Percentiles rank a stretch among this genome's conserved stretches.
These are phyloP conservation scores for Erysiphe pulchra DNA, from an alignment of 2,329 filamentous ascomycete species.

Conservation along the genomic window DNA sequence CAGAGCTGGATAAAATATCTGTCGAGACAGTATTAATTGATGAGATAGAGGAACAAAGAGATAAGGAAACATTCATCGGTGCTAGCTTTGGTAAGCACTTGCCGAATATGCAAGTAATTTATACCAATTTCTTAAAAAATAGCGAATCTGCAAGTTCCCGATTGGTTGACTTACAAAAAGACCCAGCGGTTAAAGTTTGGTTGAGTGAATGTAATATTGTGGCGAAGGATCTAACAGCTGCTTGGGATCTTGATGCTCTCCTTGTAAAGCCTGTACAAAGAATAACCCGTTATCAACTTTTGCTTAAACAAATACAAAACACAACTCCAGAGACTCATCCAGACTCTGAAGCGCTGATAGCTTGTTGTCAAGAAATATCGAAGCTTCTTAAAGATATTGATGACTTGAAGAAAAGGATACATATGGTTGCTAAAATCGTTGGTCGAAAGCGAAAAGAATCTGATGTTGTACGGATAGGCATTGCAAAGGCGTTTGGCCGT, in stretches of 20 bases:
- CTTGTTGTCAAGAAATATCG: slow-evolving; percentile 27
- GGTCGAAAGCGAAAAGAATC: slow-evolving; percentile 65
- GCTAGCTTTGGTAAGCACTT: slow-evolving; percentile 19
- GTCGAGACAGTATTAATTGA: slow-evolving; percentile 8
- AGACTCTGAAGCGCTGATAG: slow-evolving; percentile 39
- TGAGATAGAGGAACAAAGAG: slow-evolving; percentile 11
- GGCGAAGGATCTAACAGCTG: slow-evolving; percentile 72
- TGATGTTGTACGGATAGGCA: slow-evolving; percentile 42
- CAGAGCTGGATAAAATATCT: slow-evolving; percentile 7
- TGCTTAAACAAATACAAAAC: slow-evolving; percentile 57
- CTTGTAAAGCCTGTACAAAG: slow-evolving; percentile 92
- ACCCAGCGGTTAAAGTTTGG: slow-evolving; percentile 52
- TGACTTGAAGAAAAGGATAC: slow-evolving; percentile 81
- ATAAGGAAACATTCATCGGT: slow-evolving; percentile 12
- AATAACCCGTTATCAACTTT: slow-evolving; percentile 74
- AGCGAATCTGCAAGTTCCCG: slow-evolving; percentile 35
- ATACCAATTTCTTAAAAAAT: slow-evolving; percentile 36
- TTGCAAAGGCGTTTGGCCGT: slow-evolving; percentile 75
- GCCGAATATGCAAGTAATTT: slow-evolving; percentile 31
- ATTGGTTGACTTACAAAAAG: slow-evolving; percentile 35
- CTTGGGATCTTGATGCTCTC: slow-evolving; percentile 90
- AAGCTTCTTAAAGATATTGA: slow-evolving; percentile 68
- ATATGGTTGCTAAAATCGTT: slow-evolving; percentile 76
- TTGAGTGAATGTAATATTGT: slow-evolving; percentile 79
- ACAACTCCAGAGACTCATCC: slow-evolving; percentile 64